A percentile compares a stretch with the other conserved stretches of the same genome.
Conservation (phyloP, 2,329 filamentous ascomycete genomes). For the Blumeria graminis region DNA sequence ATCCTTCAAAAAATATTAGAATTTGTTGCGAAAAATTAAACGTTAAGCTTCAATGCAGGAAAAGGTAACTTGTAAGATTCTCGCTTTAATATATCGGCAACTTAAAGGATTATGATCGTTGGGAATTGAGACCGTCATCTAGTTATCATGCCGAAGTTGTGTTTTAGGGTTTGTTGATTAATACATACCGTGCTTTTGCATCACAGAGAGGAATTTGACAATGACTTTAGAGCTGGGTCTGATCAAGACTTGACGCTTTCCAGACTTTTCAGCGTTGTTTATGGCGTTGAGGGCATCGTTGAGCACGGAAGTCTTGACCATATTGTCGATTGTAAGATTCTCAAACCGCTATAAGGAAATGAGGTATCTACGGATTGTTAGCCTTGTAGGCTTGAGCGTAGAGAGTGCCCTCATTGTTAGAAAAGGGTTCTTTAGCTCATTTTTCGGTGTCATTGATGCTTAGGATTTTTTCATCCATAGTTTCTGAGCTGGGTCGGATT, state of each 20-base stretch:
- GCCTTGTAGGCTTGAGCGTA: constrained; percentile 36
- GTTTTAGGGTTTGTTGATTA: background rate
- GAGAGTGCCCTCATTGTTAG: constrained; percentile 39
- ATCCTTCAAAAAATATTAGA: constrained; percentile 40
- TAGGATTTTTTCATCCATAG: too few relatives aligned
- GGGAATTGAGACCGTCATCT: constrained; percentile 72
- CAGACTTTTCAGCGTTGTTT: constrained; percentile 99
- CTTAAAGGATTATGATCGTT: constrained; percentile 99
- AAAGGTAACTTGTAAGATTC: constrained; percentile 96
- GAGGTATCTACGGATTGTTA: constrained; percentile 45
- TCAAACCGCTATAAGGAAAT: constrained; percentile 42
- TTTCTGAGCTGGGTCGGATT: too few relatives aligned
- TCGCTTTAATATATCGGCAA: constrained; percentile 91
- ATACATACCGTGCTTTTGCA: constrained; percentile 96
- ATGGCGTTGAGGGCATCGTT: constrained; percentile 98
- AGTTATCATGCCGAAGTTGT: constrained; percentile 94
- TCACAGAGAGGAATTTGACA: constrained; percentile 95
- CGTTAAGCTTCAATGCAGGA: constrained; percentile 53
- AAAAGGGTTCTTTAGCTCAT: constrained; percentile 46
- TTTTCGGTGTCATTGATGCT: too few relatives aligned
- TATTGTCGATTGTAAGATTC: constrained; percentile 67
- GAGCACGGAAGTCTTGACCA: constrained; percentile 98
- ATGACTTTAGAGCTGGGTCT: constrained; percentile 98
- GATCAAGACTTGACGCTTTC: constrained; percentile 98
- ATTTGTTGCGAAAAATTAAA: constrained; percentile 84